Evolutionary conservation across 495 filamentous ascomycete genomes (phyloP).

Genomic region (Aspergillus conjunctus): DNA sequence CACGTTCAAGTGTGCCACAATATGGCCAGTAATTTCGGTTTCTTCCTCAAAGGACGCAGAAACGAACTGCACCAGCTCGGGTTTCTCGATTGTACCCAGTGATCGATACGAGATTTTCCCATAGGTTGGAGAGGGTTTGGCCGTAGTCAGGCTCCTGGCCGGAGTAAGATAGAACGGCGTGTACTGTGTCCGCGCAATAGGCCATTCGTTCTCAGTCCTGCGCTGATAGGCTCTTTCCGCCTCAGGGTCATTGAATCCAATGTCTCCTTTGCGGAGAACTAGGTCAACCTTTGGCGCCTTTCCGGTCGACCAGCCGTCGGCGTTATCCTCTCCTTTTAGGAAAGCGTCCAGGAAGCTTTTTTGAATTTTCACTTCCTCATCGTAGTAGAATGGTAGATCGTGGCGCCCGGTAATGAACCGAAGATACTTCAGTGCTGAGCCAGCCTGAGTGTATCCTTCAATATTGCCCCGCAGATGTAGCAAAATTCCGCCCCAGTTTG

Average conservation of each 20-base stretch:
- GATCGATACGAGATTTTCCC: neutral
- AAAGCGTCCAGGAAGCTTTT: conserved; percentile 61
- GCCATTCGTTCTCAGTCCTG: conserved; percentile 57
- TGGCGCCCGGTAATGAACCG: conserved; percentile 64
- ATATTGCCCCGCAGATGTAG: conserved; percentile 67
- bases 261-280: conserved; percentile 54
- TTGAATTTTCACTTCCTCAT: conserved; percentile 60
- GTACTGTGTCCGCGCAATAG: conserved; percentile 55
- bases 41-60: conserved; percentile 49
- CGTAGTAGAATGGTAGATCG: conserved; percentile 66
- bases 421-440: conserved; percentile 60
- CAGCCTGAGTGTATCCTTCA: conserved; percentile 56
- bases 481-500: conserved; percentile 63
- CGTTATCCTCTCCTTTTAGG: conserved; percentile 56
- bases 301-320: conserved; percentile 55
- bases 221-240: conserved; percentile 46
- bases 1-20: conserved; percentile 57
- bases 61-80: conserved; percentile 42
- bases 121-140: conserved; percentile 30
- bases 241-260: conserved; percentile 55
- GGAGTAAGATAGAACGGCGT: conserved; percentile 49
- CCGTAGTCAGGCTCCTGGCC: neutral
- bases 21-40: conserved; percentile 62
- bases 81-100: neutral
- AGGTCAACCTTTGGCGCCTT: conserved; percentile 48